Base-by-base conservation (phyloP, 495 filamentous ascomycete species). In the Xylaria sp. region DNA sequence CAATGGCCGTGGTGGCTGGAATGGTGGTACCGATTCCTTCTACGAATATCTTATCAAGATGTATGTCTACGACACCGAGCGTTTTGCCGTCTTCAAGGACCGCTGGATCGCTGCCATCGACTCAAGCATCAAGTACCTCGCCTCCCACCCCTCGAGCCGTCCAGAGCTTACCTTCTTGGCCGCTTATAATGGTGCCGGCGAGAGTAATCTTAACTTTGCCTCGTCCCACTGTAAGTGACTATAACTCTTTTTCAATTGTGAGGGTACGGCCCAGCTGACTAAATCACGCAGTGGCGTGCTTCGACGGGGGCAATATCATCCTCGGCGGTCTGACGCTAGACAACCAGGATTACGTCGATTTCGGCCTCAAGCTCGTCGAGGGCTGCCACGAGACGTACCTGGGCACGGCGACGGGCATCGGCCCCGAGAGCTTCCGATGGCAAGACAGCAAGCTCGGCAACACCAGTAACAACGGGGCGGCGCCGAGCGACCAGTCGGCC, bases 1-100 rank as follows among this genome's bases (percentile, higher is more conserved):
- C 3, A 88, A 96, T 71, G 84, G 86, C 21, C 70, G 68, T 12
- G 93, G 95, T 53, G 90, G 92, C 29, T 97, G 94, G 94, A 87
- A 89, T 71, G 93, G 92, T 59, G 91, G 93, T 12, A 88, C 87
- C 55, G 94, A 97, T 80, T 92, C 89, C 31, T 96, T 90, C 82
- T 97, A 97, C 80, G 94, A 97, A 82, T 97, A 97, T 73, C 86
- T 97, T 31, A 91, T 97, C 78, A 97, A 97, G 85, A 95, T 96
- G 93, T 97, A 90, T 74, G 80, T 97, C 71, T 97, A 97, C 77
- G 91, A 94, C 76, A 85, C 90, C 14, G 67, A 79, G 43, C 87
- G 89, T 11, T 97, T 91, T 72, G 80, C 66, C 12, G 41, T 76
- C 1, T 93, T 94, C 81, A 86, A 83, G 69, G 90, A 93, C 72